Conservation (phyloP, 1,284 basidiomycete species). For the Sanghuangporus weigelae region DNA sequence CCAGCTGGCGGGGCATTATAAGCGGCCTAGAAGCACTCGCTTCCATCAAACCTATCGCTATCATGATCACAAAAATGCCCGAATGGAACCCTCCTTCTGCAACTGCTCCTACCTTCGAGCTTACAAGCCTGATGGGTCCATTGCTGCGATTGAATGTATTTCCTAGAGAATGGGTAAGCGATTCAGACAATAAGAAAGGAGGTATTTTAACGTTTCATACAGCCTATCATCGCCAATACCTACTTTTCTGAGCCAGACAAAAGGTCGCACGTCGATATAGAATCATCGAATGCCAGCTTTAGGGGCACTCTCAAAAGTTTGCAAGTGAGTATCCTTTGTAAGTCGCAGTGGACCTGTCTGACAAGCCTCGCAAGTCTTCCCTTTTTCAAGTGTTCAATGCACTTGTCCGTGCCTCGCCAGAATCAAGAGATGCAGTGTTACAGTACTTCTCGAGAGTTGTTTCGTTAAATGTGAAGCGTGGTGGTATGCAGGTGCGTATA, state of each 20-base stretch:
- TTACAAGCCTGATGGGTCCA: slow-evolving; percentile 69
- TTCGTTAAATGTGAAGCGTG: slow-evolving; percentile 77
- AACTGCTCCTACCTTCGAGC: slow-evolving; percentile 60
- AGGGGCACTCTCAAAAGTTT: slow-evolving; percentile 76
- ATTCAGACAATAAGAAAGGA: neutral
- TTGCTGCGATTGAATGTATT: slow-evolving; percentile 81
- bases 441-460: slow-evolving; percentile 76
- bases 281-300: slow-evolving; percentile 79
- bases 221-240: slow-evolving; percentile 73
- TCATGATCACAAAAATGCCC: slow-evolving; percentile 67
- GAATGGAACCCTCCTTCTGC: slow-evolving; percentile 65
- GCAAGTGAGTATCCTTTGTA: slow-evolving; percentile 46
- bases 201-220: neutral
- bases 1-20: slow-evolving; percentile 83
- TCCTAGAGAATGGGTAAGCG: slow-evolving; percentile 78
- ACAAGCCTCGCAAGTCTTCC: slow-evolving; percentile 44
- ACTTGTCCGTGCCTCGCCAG: slow-evolving; percentile 78
- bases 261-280: slow-evolving; percentile 67
- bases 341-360: neutral
- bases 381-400: slow-evolving; percentile 89
- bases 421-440: slow-evolving; percentile 81
- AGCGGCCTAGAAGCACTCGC: slow-evolving; percentile 79
- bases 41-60: slow-evolving; percentile 79
- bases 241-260: slow-evolving; percentile 87
- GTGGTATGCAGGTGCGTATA: slow-evolving; percentile 75